These are phyloP conservation scores for Sporobolomyces pararoseus DNA, from an alignment of 768 basidiomycete genomes.

Conservation along the genomic window DNA sequence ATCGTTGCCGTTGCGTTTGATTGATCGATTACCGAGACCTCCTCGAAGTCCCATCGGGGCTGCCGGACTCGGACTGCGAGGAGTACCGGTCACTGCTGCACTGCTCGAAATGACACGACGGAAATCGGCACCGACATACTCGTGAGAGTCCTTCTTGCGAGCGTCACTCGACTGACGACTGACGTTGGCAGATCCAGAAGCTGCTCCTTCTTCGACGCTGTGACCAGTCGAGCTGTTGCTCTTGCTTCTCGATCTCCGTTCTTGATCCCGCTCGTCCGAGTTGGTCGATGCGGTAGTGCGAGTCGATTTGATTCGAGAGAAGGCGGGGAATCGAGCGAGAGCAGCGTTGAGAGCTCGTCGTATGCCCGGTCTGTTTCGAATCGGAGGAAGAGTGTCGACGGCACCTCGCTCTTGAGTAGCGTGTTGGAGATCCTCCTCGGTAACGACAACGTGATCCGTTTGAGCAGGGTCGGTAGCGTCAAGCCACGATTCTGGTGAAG, in stretches of 20 bases:
- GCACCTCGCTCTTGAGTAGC: slow-evolving; percentile 50
- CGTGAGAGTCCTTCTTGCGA: slow-evolving; percentile 23
- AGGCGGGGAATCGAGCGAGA: slow-evolving; percentile 41
- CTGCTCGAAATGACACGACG: slow-evolving; percentile 31
- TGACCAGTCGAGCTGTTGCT: slow-evolving; percentile 40
- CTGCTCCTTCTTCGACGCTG: slow-evolving; percentile 14
- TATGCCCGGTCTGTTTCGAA: slow-evolving; percentile 39
- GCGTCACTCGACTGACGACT: slow-evolving; percentile 34
- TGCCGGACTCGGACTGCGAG: slow-evolving; percentile 3
- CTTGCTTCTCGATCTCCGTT: slow-evolving; percentile 36
- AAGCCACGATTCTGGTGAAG: slow-evolving; percentile 68
- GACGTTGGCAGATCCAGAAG: neutral
- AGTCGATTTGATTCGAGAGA: slow-evolving; percentile 34
- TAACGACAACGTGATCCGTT: slow-evolving; percentile 59
- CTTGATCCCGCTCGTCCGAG: slow-evolving; percentile 16
- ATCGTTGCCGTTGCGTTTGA: slow-evolving; percentile 19
- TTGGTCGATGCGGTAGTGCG: slow-evolving; percentile 22
- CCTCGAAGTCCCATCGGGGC: slow-evolving; percentile 2
- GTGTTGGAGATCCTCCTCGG: slow-evolving; percentile 69
- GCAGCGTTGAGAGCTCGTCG: slow-evolving; percentile 44
- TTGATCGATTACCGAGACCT: slow-evolving; percentile 31
- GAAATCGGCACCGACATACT: slow-evolving; percentile 30
- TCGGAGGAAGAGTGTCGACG: slow-evolving; percentile 21
- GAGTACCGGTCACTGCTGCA: neutral
- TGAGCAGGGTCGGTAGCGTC: slow-evolving; percentile 58